Percentiles rank a stretch among this genome's conserved stretches.
Evolutionary conservation across 805 yeast genomes (phyloP).

Genomic region (Candida maltosa): DNA sequence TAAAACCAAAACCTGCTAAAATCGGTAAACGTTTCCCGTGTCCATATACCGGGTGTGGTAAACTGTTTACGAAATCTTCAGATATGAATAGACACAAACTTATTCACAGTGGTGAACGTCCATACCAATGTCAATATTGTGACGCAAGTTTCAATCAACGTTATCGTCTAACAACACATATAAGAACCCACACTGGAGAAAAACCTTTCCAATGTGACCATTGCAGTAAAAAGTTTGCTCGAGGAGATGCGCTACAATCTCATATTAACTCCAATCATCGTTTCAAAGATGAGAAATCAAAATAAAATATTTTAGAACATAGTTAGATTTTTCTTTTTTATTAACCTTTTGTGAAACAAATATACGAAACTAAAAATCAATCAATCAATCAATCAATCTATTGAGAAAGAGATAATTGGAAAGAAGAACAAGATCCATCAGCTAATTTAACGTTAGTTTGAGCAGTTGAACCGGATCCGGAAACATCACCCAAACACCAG

Average conservation of each 20-base stretch:
- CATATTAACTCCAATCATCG: slow-evolving; percentile 18
- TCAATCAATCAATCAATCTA: too few species aligned
- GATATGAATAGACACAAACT: slow-evolving; percentile 14
- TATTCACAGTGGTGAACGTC: slow-evolving; percentile 16
- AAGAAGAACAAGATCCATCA: slow-evolving; percentile 14
- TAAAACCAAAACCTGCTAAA: not conserved
- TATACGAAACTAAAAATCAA: too few species aligned
- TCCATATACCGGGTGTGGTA: slow-evolving; percentile 13
- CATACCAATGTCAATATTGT: slow-evolving; percentile 14
- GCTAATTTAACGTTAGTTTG: slow-evolving; percentile 52
- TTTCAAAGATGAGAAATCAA: slow-evolving; percentile 10
- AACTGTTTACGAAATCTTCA: slow-evolving; percentile 14
- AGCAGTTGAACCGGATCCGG: slow-evolving; percentile 16
- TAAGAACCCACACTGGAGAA: slow-evolving; percentile 21
- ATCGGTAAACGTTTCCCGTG: slow-evolving; percentile 7
- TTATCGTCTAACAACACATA: slow-evolving; percentile 21
- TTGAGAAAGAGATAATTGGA: too few species aligned
- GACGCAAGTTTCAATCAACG: slow-evolving; percentile 16
- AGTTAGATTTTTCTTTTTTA: too few species aligned
- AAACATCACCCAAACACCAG: slow-evolving; percentile 51
- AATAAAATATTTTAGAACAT: too few species aligned
- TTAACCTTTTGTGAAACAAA: too few species aligned
- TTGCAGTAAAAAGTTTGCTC: slow-evolving; percentile 19
- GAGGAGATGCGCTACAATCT: slow-evolving; percentile 23
- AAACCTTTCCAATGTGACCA: slow-evolving; percentile 18